These are phyloP conservation scores for Kodamaea leandrae DNA, from an alignment of 805 yeast genomes.

Conservation along the genomic window DNA sequence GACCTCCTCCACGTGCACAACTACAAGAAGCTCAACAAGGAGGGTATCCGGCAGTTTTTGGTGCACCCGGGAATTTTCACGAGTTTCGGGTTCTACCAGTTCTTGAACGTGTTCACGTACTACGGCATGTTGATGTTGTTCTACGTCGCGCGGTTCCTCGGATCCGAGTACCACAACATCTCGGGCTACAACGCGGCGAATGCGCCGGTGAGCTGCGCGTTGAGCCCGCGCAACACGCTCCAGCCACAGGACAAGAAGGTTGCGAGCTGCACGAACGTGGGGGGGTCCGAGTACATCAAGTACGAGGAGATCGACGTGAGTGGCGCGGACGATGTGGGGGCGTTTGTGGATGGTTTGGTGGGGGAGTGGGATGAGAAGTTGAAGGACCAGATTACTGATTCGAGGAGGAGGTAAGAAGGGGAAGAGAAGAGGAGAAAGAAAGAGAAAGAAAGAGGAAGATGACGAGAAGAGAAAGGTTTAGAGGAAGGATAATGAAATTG, in stretches of 20 bases:
- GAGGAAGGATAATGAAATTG: too few relatives aligned
- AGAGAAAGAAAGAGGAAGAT: too few relatives aligned
- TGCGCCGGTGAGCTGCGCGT: conserved; percentile 63
- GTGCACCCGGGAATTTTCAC: conserved; percentile 94
- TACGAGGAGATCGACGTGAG: conserved; percentile 55
- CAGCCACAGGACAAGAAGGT: conserved; percentile 52
- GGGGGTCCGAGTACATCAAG: conserved; percentile 65
- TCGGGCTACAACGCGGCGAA: conserved; percentile 88
- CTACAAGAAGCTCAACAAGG: conserved; percentile 45
- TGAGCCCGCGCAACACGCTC: conserved; percentile 29
- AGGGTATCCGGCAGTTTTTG: conserved; percentile 64
- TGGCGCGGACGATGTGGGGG: conserved; percentile 65
- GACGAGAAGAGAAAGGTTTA: too few relatives aligned
- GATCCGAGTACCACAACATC: conserved; percentile 87
- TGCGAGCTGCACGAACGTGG: conserved; percentile 69
- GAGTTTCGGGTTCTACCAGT: conserved; percentile 74
- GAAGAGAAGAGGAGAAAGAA: too few relatives aligned
- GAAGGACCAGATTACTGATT: conserved; percentile 66
- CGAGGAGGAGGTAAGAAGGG: too few relatives aligned
- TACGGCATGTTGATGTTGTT: conserved; percentile 84
- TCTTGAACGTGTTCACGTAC: conserved; percentile 73
- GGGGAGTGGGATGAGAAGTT: conserved; percentile 73
- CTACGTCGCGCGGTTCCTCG: conserved; percentile 75
- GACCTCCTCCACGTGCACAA: conserved; percentile 80
- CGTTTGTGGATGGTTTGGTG: conserved; percentile 55